These are phyloP conservation scores for Mycena haematopus DNA, from an alignment of 768 basidiomycete genomes.

Conservation along the genomic window DNA sequence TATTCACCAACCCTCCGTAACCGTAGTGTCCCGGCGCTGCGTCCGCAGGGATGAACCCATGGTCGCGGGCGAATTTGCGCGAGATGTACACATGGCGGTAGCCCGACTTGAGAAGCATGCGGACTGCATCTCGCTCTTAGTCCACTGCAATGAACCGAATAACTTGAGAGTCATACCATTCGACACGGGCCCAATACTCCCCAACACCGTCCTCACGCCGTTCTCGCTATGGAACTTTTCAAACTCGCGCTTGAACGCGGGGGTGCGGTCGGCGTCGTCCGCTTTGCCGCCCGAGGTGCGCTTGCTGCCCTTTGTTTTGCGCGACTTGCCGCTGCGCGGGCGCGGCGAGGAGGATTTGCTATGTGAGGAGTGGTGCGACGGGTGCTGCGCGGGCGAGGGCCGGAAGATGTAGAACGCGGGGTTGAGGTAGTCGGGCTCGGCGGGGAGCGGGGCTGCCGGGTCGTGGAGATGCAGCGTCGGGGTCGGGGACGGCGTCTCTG, in stretches of 20 bases:
- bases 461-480: slow-evolving; percentile 72
- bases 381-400: slow-evolving; percentile 41
- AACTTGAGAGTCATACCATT: slow-evolving; percentile 59
- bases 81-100: slow-evolving; percentile 96
- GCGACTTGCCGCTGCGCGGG: slow-evolving; percentile 44
- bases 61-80: slow-evolving; percentile 85
- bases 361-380: slow-evolving; percentile 29
- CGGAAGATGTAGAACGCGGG: slow-evolving; percentile 74
- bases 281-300: slow-evolving; percentile 37
- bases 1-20: slow-evolving; percentile 87
- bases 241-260: slow-evolving; percentile 76
- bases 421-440: slow-evolving; percentile 70
- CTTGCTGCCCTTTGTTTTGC: slow-evolving; percentile 48
- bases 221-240: slow-evolving; percentile 89
- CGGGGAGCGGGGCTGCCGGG: slow-evolving; percentile 63
- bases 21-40: slow-evolving; percentile 92
- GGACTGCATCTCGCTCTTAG: slow-evolving; percentile 53
- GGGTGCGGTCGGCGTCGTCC: slow-evolving; percentile 59
- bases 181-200: slow-evolving; percentile 88
- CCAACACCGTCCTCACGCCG: slow-evolving; percentile 91
- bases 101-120: slow-evolving; percentile 93
- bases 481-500: slow-evolving; percentile 34
- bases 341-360: slow-evolving; percentile 43
- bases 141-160: slow-evolving; percentile 1
- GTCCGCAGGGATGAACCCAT: slow-evolving; percentile 88